Base-by-base conservation (phyloP, 2,329 filamentous ascomycete species). In the Tolypocladium cylindrosporum region DNA sequence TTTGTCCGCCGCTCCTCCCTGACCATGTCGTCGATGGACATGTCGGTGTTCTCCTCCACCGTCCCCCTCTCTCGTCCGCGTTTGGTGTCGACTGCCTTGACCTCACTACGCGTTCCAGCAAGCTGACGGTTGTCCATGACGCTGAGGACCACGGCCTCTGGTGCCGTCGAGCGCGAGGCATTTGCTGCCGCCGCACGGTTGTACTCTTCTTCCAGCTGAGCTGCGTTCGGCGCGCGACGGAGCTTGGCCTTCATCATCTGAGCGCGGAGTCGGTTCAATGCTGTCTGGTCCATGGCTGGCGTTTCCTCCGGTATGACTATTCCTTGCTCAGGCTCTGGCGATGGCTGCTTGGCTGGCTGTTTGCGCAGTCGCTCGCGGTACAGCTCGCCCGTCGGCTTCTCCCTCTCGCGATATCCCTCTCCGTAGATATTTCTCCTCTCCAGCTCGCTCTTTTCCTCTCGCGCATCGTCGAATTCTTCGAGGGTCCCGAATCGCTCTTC, bases 11-110 rank as follows among this genome's bases (percentile, higher is more conserved):
- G 85, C 73, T 99, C 94, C 72, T 97, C 92, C 36, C 91, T 86
- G 21, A 99, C 85, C 94, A 99, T 99, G 71, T 99, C 94, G 57
- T 96, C 91, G 60, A 99, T 89, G 37, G 79, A 87, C 91, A 99
- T 97, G 66, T 97, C 91, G 56, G 95, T 89, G 68, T 97, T 97
- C 63, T 94, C 91, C 64, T 90, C 85, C 7, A 99, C 89, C 9
- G 86, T 80, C 1, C 93, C 94, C 57, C 92, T 85, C 71, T 96
- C 92, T 7, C 84, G 82, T 3, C 92, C 93, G 54, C 92, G 85
- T 68, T 89, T 94, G 59, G 85, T 96, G 34, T 87, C 84, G 9
- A 97, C 78, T 0, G 84, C 76, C 64, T 87, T 92, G 58, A 93
- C 89, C 73, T 97, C 94, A 24, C 74, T 79, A 6, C 85, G 78